phyloP scores from a whole-genome alignment of 495 filamentous ascomycete species.

The Aspergillus haitiensis region DNA sequence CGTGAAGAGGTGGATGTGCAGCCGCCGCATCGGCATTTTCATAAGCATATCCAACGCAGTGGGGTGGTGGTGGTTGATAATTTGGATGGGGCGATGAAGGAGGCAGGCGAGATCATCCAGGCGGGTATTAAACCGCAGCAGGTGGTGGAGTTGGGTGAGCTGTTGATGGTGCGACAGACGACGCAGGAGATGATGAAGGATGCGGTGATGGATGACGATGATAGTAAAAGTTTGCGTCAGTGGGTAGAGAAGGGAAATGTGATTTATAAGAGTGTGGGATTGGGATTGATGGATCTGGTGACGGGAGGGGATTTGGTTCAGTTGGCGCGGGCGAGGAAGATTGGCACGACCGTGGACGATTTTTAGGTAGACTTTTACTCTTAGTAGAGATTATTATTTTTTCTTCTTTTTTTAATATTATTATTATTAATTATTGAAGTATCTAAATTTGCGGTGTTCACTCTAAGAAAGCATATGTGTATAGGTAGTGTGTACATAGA shows the following conservation, averaged over 20 bases:
- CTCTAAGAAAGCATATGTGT: too few species aligned
- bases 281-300: slow-evolving; percentile 51
- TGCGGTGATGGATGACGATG: slow-evolving; percentile 42
- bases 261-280: slow-evolving; percentile 48
- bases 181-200: slow-evolving; percentile 29
- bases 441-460: too few species aligned
- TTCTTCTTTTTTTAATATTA: background rate
- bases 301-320: slow-evolving; percentile 76
- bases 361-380: slow-evolving; percentile 27
- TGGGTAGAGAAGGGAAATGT: slow-evolving; percentile 84
- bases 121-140: slow-evolving; percentile 69
- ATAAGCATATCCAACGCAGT: slow-evolving; percentile 69
- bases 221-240: slow-evolving; percentile 53
- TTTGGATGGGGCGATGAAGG: slow-evolving; percentile 71
- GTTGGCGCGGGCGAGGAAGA: slow-evolving; percentile 67
- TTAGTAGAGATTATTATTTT: background rate
- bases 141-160: slow-evolving; percentile 82
- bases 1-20: slow-evolving; percentile 61
- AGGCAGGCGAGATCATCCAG: slow-evolving; percentile 87
- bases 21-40: slow-evolving; percentile 58
- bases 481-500: too few species aligned
- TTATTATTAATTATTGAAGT: too few species aligned
- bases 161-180: slow-evolving; percentile 68
- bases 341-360: slow-evolving; percentile 71
- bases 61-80: slow-evolving; percentile 84